phyloP scores from a whole-genome alignment of 345 rosid genomes.

The Diplotaxis tenuifolia region DNA sequence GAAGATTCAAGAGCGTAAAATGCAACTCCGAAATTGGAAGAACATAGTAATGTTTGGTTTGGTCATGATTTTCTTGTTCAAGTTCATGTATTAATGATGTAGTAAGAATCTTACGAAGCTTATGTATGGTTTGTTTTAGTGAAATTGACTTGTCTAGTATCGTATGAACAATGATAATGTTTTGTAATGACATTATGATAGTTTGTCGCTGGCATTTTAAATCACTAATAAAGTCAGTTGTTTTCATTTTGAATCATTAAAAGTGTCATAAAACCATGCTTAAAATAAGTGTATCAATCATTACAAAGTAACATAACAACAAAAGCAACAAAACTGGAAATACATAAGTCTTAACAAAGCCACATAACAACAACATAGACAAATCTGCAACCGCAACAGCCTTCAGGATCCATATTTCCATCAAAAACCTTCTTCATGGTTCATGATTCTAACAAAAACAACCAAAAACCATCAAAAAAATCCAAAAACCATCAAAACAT shows the following conservation, averaged over 20 bases:
- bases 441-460: background rate
- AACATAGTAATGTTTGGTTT: too few species aligned
- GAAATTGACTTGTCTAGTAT: too few species aligned
- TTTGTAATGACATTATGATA: background rate
- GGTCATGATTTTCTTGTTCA: too few species aligned
- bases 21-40: too few species aligned
- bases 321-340: background rate
- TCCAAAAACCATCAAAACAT: too few species aligned
- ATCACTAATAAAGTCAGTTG: background rate
- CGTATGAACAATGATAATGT: background rate
- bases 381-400: background rate
- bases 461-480: too few species aligned
- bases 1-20: too few species aligned
- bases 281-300: background rate
- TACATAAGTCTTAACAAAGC: background rate
- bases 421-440: background rate
- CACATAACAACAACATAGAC: background rate
- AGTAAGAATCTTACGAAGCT: too few species aligned
- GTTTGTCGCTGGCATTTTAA: background rate
- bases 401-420: background rate
- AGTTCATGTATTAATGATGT: too few species aligned
- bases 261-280: background rate
- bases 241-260: background rate
- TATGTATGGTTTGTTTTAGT: too few species aligned
- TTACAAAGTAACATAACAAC: background rate